Evolutionary conservation across 495 filamentous ascomycete species (phyloP), one percentile per base, ranked within the genome.

Genomic region (Penicillium lividum): DNA sequence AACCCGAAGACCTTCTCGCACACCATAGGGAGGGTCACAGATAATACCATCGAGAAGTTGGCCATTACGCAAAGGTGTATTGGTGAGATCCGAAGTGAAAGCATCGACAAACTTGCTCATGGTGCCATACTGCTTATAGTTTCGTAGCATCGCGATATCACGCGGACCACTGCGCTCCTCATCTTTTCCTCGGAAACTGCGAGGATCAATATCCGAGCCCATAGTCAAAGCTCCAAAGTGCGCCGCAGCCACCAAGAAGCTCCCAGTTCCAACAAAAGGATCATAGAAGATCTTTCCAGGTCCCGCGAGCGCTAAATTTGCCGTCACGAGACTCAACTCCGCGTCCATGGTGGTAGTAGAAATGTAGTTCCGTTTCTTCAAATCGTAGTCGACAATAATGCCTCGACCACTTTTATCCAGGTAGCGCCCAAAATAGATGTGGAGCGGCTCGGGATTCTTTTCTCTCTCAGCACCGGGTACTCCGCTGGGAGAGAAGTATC

Each of bases 11-110:
- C 94, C 94, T 65, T 99, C 94, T 10, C 94, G 83, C 15, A 99
- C 91, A n/a, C 94, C 94, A 67, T 99, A 99, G 0, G 94, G 94
- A 15, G 94, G 94, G 72, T 99, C 94, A 61, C 94, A 97, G n/a
- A 97, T 73, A 58, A 99, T 93, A 3, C 88, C 92, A 74, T 99
- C 92, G 38, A 98, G 83, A 51, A 89, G 80, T 29, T 65, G 63
- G 7, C 50, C 43, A 16, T 66, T 71, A 38, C 90, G 76, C 16
- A 98, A 65, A 3, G 94, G 95, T 9, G 86, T 87, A 68, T 99
- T 93, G 4, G 93, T 97, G 27, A 99, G 66, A 72, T 99, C 94
- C 1, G 89, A 86, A 5, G 91, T 83, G 56, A 96, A 96, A 25
- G 82, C 80, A 63, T 92, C 93, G 0, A 92, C 73, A 54, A 91